Evolutionary conservation across 2,329 filamentous ascomycete genomes (phyloP).

Genomic region (Zymoseptoria tritici): DNA sequence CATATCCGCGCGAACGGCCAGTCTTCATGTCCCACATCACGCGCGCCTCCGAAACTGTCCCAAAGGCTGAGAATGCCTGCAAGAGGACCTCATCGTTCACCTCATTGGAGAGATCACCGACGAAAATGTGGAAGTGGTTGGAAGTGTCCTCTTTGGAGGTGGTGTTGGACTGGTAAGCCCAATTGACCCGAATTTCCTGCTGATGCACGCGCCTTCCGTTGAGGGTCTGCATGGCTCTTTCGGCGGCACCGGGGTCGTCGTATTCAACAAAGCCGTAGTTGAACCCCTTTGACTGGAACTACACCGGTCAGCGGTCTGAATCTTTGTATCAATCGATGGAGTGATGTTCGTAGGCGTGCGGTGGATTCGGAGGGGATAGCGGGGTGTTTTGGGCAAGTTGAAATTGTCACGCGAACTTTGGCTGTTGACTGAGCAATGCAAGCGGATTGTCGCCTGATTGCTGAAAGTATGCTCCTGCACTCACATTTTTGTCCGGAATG

Average conservation of each 20-base stretch:
- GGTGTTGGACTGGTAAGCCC: conserved; percentile 97
- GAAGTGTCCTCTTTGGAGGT: conserved; percentile 94
- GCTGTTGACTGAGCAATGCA: conserved; percentile 6
- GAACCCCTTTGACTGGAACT: conserved; percentile 78
- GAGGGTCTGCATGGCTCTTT: conserved; percentile 93
- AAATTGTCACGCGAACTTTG: neutral
- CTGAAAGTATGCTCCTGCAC: conserved; percentile 33
- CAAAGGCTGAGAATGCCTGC: conserved; percentile 93
- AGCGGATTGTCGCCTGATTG: conserved; percentile 7
- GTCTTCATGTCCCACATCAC: conserved; percentile 99
- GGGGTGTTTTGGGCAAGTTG: neutral
- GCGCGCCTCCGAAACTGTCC: conserved; percentile 89
- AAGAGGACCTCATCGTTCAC: conserved; percentile 93
- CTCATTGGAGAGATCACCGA: conserved; percentile 94
- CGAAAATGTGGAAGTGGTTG: conserved; percentile 97
- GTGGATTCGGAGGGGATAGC: neutral
- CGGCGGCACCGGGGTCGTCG: conserved; percentile 91
- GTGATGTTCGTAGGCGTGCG: neutral
- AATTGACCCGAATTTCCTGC: conserved; percentile 97
- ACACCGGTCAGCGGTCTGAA: conserved; percentile 12
- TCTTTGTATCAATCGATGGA: neutral
- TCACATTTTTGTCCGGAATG: conserved; percentile 98
- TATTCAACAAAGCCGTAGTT: conserved; percentile 99
- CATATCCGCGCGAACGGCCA: conserved; percentile 90
- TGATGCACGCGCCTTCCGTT: conserved; percentile 95